Evolutionary conservation across 2,329 filamentous ascomycete species (phyloP), one percentile per base, ranked within the genome.

Genomic region (Aspergillus ibericus): DNA sequence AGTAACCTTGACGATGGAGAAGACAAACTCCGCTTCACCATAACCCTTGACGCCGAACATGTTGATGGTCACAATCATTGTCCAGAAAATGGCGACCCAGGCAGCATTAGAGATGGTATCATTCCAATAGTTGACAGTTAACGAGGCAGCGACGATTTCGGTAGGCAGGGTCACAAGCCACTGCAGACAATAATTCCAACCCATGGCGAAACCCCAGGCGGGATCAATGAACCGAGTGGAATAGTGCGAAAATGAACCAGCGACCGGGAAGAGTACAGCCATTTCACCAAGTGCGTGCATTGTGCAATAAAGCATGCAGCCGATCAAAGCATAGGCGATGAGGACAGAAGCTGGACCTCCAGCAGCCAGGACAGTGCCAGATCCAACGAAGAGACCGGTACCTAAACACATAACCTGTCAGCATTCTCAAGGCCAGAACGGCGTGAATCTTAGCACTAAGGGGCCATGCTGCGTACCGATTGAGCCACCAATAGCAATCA

Each of bases 401-500:
- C 88, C 88, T 88, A 66, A 12, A 60, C 32, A 56, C 53, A 8
- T 3, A 40, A 61, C 62, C 59, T 61, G 63, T 59, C 16, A 63
- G 55, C 38, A 56, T 12, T 29, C 25, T 29, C 15, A 16, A 32
- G n/a, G 25, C n/a, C 25, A 15, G 10, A 25, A 12, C 9, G 44
- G 15, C 25, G 44, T 22, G n/a, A 18, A 22, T 27, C 7, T 36
- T n/a, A 36, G 34, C 15, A 25, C 55, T 49, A 55, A 35, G 61
- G 60, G 20, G 5, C 16, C 15, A 27, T 16, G 35, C 22, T 18
- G 10, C 75, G 56, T 78, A 85, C 90, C 90, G 68, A 96, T 96
- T 10, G 90, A 93, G 44, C 93, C 93, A 67, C 92, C 92, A 66
- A 97, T 96, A 13, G 93, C 93, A 81, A 97, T 97, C 93, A 97